A percentile compares a stretch with the other conserved stretches of the same genome.
These are phyloP conservation scores for Aureobasidium melanogenum DNA, from an alignment of 2,329 filamentous ascomycete species.

Conservation along the genomic window DNA sequence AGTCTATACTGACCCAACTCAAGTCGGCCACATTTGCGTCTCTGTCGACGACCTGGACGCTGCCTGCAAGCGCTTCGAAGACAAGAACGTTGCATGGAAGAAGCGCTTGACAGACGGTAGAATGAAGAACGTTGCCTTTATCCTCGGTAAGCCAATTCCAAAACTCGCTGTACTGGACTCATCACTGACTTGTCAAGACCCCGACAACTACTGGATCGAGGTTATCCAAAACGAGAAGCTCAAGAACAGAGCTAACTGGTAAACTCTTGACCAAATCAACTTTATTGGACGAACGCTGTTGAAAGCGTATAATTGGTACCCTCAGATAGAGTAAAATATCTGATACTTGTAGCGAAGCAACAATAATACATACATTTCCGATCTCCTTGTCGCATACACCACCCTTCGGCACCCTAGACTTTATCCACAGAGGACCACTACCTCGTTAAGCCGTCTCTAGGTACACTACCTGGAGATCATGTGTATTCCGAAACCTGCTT, in stretches of 20 bases:
- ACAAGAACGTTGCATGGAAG: conserved; percentile 78
- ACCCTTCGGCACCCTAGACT: too few relatives aligned
- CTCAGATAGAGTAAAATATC: background rate
- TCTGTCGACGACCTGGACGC: conserved; percentile 82
- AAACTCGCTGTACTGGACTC: background rate
- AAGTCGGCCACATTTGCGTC: conserved; percentile 81
- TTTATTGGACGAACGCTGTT: background rate
- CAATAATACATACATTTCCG: too few relatives aligned
- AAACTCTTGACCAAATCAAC: background rate
- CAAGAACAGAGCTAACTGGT: conserved; percentile 24
- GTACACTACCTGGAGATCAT: too few relatives aligned
- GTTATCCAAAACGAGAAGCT: conserved; percentile 68
- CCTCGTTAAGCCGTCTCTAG: too few relatives aligned
- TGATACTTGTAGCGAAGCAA: background rate
- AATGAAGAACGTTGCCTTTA: conserved; percentile 91
- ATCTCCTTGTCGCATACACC: too few relatives aligned
- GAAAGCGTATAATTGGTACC: background rate
- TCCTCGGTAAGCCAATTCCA: conserved; percentile 47
- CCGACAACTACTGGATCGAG: conserved; percentile 76
- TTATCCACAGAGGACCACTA: too few relatives aligned
- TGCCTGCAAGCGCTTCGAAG: conserved; percentile 79
- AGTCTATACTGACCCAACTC: background rate
- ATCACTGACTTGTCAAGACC: conserved; percentile 30
- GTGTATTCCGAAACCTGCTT: background rate
- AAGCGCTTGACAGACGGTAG: conserved; percentile 83